These are phyloP conservation scores for Dalbergia cultrata DNA, from an alignment of 306 rosid species.

Conservation along the genomic window DNA sequence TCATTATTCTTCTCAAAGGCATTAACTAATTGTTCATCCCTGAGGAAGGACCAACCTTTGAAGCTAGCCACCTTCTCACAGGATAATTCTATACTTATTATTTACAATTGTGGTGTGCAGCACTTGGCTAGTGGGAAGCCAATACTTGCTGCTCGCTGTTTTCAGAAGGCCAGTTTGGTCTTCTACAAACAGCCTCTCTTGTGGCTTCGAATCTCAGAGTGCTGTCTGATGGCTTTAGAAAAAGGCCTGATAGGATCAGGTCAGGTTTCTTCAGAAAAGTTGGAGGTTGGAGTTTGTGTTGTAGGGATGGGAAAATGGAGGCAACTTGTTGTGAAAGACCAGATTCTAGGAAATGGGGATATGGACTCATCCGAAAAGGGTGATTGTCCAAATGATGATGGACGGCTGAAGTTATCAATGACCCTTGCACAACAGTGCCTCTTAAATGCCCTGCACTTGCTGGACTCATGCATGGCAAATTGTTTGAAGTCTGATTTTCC, in stretches of 20 bases:
- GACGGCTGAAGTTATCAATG: constrained; percentile 77
- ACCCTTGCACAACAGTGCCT: constrained; percentile 88
- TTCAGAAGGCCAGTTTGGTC: constrained; percentile 88
- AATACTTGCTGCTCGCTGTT: constrained; percentile 87
- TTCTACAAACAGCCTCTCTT: constrained; percentile 84
- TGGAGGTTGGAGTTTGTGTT: constrained; percentile 75
- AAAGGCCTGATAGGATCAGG: constrained; percentile 69
- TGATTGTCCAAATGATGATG: constrained; percentile 65
- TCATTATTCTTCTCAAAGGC: constrained; percentile 92
- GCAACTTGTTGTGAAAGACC: constrained; percentile 80
- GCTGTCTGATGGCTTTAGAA: constrained; percentile 96
- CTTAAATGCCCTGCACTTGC: constrained; percentile 72
- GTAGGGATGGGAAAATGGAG: constrained; percentile 96
- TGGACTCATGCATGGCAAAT: constrained; percentile 60
- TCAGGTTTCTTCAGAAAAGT: constrained; percentile 56
- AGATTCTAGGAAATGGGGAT: constrained; percentile 64
- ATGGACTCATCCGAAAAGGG: constrained; percentile 53
- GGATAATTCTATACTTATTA: constrained; percentile 84
- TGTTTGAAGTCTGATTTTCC: constrained; percentile 65
- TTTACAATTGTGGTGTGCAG: constrained; percentile 93
- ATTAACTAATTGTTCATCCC: constrained; percentile 70
- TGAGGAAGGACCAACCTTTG: constrained; percentile 80
- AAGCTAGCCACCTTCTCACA: constrained; percentile 78
- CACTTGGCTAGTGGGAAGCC: constrained; percentile 94
- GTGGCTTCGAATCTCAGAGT: constrained; percentile 98